Conservation (phyloP, 306 rosid species). For the Citrullus amarus region DNA sequence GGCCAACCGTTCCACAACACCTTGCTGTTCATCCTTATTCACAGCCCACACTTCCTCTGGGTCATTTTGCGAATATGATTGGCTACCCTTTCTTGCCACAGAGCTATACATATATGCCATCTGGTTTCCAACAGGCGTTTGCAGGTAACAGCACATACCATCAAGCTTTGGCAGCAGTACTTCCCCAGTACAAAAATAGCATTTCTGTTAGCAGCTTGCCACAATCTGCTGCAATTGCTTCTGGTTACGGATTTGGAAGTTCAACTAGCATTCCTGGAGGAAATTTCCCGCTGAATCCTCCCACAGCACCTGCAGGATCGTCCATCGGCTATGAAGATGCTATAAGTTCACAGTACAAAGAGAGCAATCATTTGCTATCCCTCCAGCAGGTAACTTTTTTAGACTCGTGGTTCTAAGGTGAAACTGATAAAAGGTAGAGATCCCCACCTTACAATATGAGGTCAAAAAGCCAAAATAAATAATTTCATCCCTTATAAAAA, state of each 20-base stretch:
- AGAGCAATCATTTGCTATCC: slow-evolving; percentile 70
- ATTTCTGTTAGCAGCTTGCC: slow-evolving; percentile 94
- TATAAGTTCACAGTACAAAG: slow-evolving; percentile 79
- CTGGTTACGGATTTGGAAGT: slow-evolving; percentile 89
- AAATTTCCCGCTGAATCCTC: slow-evolving; percentile 66
- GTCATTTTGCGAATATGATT: slow-evolving; percentile 87
- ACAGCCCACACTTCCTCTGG: slow-evolving; percentile 82
- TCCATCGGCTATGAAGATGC: slow-evolving; percentile 81
- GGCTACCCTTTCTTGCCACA: slow-evolving; percentile 96
- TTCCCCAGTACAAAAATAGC: slow-evolving; percentile 90
- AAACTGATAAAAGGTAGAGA: neutral
- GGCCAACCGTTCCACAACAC: slow-evolving; percentile 92
- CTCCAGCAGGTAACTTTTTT: slow-evolving; percentile 72
- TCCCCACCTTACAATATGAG: no score
- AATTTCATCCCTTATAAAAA: no score
- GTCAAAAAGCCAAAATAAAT: no score
- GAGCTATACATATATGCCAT: slow-evolving; percentile 94
- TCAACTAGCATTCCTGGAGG: slow-evolving; percentile 91
- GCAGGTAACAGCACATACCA: slow-evolving; percentile 91
- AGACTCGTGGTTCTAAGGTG: neutral
- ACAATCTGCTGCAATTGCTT: slow-evolving; percentile 73
- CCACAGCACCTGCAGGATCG: slow-evolving; percentile 64
- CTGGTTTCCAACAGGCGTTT: slow-evolving; percentile 91
- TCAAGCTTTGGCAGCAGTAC: slow-evolving; percentile 88
- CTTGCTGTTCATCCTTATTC: slow-evolving; percentile 91